phyloP scores from a whole-genome alignment of 176 grass and related monocot genomes.

The Oryza glaberrima region DNA sequence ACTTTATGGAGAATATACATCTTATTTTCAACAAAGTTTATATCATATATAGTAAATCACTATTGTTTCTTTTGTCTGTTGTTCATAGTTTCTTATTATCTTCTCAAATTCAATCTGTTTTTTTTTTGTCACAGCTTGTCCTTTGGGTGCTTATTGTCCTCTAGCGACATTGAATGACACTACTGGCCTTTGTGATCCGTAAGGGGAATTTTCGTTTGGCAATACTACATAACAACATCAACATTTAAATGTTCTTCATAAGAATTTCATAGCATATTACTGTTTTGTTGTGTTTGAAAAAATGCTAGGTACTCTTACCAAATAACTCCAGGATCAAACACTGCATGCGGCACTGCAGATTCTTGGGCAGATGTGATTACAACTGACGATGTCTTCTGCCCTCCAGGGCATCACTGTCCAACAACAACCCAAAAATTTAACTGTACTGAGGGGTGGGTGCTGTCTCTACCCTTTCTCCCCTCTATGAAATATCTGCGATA shows the following conservation, averaged over 20 bases:
- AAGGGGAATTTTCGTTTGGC: slow-evolving; percentile 41
- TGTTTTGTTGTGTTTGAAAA: slow-evolving; percentile 1
- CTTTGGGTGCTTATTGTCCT: slow-evolving; percentile 84
- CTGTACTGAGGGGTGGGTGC: slow-evolving; percentile 75
- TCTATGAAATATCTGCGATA: slow-evolving; percentile 9
- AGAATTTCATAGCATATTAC: slow-evolving; percentile 14
- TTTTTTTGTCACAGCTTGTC: slow-evolving; percentile 63
- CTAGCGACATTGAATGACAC: slow-evolving; percentile 54
- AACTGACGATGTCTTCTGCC: slow-evolving; percentile 68
- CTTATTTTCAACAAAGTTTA: slow-evolving; percentile 2
- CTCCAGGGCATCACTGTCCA: slow-evolving; percentile 73
- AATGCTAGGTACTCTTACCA: slow-evolving; percentile 70
- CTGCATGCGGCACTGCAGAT: slow-evolving; percentile 62
- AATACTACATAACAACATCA: slow-evolving; percentile 3
- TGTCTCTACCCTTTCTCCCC: neutral
- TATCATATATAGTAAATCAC: neutral
- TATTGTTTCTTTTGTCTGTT: slow-evolving; percentile 7
- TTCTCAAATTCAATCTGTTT: neutral
- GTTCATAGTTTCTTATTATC: slow-evolving; percentile 18
- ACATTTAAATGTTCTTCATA: slow-evolving; percentile 10
- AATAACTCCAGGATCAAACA: slow-evolving; percentile 50
- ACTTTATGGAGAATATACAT: neutral
- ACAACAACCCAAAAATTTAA: slow-evolving; percentile 63
- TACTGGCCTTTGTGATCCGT: slow-evolving; percentile 75
- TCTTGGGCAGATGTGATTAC: slow-evolving; percentile 69